Evolutionary conservation across 2,329 filamentous ascomycete genomes (phyloP).

Genomic region (Cadophora luteo-olivacea): DNA sequence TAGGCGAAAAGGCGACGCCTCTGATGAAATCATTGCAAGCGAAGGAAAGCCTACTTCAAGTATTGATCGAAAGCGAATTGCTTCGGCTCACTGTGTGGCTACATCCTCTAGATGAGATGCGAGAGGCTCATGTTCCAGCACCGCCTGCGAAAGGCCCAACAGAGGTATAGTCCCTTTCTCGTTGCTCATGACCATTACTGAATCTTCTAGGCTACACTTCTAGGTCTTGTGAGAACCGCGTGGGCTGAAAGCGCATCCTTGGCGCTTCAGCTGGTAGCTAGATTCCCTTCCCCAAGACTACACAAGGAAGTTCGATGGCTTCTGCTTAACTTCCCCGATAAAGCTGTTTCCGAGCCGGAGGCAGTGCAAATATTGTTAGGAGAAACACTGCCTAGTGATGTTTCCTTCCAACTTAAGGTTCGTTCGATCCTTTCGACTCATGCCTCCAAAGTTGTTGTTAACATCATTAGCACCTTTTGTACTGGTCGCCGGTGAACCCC

Average conservation of each 20-base stretch:
- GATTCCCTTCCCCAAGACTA: constrained; percentile 79
- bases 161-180: constrained; percentile 47
- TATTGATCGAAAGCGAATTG: constrained; percentile 85
- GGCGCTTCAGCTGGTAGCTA: constrained; percentile 81
- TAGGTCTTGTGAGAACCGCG: constrained; percentile 75
- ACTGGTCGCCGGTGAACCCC: constrained; percentile 92
- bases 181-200: constrained; percentile 41
- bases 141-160: constrained; percentile 48
- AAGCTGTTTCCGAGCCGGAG: constrained; percentile 80
- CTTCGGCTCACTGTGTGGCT: constrained; percentile 88
- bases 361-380: constrained; percentile 85
- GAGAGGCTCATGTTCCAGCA: constrained; percentile 49
- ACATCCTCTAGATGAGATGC: constrained; percentile 74
- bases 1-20: constrained; percentile 53
- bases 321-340: constrained; percentile 83
- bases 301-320: constrained; percentile 79
- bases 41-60: constrained; percentile 83
- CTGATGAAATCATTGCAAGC: constrained; percentile 69
- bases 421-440: background rate
- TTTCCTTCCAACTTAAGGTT: constrained; percentile 86
- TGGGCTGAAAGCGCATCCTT: constrained; percentile 87
- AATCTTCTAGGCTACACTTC: constrained; percentile 48
- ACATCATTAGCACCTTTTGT: constrained; percentile 76
- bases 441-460: constrained; percentile 35
- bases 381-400: constrained; percentile 75